These are phyloP conservation scores for Penicillium argentinense DNA, from an alignment of 495 filamentous ascomycete species.

Conservation along the genomic window DNA sequence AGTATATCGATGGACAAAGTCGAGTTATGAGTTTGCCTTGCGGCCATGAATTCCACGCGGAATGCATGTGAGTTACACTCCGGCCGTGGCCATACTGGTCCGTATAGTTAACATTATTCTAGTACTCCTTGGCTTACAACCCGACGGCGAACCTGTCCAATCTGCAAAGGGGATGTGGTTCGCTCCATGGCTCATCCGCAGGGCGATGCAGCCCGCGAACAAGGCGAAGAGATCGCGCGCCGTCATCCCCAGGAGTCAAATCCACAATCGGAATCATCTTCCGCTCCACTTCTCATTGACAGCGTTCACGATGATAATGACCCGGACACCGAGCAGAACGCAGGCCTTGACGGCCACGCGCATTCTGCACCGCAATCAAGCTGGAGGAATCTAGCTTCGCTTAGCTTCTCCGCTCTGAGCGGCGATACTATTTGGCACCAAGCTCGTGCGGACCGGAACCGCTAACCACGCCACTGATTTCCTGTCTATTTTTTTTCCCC, in stretches of 20 bases:
- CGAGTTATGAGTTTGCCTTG: conserved; percentile 97
- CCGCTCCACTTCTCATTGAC: conserved; percentile 48
- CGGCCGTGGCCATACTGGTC: not conserved
- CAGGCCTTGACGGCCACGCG: conserved; percentile 38
- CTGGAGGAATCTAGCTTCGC: conserved; percentile 43
- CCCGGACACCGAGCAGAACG: conserved; percentile 42
- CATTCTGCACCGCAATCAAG: conserved; percentile 38
- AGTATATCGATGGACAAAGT: conserved; percentile 93
- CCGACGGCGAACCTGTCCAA: conserved; percentile 90
- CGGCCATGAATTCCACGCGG: conserved; percentile 95
- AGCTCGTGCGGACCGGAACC: conserved; percentile 42
- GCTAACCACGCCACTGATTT: conserved; percentile 25
- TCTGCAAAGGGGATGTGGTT: conserved; percentile 97
- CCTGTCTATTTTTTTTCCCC: conserved; percentile 8
- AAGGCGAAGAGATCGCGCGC: conserved; percentile 43
- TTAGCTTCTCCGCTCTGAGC: conserved; percentile 51
- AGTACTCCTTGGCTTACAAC: conserved; percentile 99
- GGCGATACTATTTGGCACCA: conserved; percentile 54
- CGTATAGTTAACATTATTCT: conserved; percentile 18
- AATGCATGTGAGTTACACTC: conserved; percentile 96
- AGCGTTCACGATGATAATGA: conserved; percentile 32
- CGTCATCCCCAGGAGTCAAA: conserved; percentile 24
- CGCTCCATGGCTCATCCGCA: conserved; percentile 51
- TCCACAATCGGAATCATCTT: conserved; percentile 38
- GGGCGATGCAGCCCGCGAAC: conserved; percentile 49